Evolutionary conservation across 164 flowering plant genomes (phyloP), one percentile per base, ranked within the genome.

Genomic region (Stephania cephalantha): DNA sequence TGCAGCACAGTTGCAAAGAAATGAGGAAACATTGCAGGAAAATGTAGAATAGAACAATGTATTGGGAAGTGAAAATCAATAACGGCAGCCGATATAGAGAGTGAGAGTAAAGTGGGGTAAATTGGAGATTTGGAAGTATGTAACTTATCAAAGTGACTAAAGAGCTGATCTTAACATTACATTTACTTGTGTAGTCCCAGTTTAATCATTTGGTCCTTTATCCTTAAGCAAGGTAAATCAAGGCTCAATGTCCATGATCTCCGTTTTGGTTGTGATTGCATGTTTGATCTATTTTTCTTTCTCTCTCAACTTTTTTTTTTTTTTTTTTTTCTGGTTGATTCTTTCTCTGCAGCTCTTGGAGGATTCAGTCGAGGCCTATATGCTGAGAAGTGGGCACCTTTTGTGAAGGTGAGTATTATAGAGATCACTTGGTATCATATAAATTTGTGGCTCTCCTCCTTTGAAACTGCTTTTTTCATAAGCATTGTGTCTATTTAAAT

Each of bases 321-420:
- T 29, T 13, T 31, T 20, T 63, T 6, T 61, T 3, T 73, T 35
- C 12, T 46, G 9, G 11, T 35, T 63, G 7, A 30, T 64, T 13
- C 68, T 65, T 22, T 65, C 31, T 20, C 71, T 84, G 74, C 91
- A 95, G 97, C 88, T 64, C 96, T 95, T 77, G 98, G 99, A 81
- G 98, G 98, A 70, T 91, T 83, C 80, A 80, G 72, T 67, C 90
- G 83, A 79, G 99, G 98, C 48, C 81, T 95, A 70, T 95, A 95
- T 83, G 92, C 86, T 72, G 99, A 95, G 84, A 89, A 91, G 83
- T 95, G 98, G 98, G 93, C 95, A 30, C 93, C 95, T 29, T 95
- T 95, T 83, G 85, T 90, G 20, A 92, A 92, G 97, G 97, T 91
- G 67, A 74, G 84, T 79, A 53, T 63, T 13, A 30, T 48, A 12